These are phyloP conservation scores for Exophiala aquamarina DNA, from an alignment of 2,329 filamentous ascomycete genomes.

Conservation along the genomic window DNA sequence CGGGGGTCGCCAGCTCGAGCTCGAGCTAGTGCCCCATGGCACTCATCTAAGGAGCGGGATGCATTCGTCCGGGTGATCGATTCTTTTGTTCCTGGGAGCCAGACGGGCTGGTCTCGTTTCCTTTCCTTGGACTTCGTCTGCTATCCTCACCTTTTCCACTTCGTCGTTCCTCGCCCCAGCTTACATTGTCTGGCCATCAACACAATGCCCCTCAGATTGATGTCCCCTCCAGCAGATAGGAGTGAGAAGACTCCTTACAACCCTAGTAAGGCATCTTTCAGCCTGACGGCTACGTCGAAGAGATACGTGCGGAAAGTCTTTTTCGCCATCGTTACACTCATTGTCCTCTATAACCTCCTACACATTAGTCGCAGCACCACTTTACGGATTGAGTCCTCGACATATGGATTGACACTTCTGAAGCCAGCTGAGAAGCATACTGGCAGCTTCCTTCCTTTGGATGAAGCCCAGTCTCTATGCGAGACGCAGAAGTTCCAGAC, in stretches of 20 bases:
- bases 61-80: too few relatives aligned
- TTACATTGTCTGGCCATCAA: too few relatives aligned
- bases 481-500: conserved; percentile 6
- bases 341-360: conserved; percentile 1
- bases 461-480: conserved; percentile 11
- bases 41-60: too few relatives aligned
- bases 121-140: too few relatives aligned
- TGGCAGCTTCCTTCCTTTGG: conserved; percentile 8
- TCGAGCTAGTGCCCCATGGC: too few relatives aligned
- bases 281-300: neutral
- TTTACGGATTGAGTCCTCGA: conserved; percentile 3
- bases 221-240: too few relatives aligned
- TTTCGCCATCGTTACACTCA: conserved; percentile 1
- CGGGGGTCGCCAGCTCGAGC: too few relatives aligned
- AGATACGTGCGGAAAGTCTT: conserved; percentile 1
- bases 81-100: too few relatives aligned
- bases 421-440: neutral
- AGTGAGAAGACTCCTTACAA: neutral
- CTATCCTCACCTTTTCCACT: too few relatives aligned
- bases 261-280: neutral
- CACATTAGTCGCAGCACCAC: neutral
- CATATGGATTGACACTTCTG: conserved; percentile 4
- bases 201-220: too few relatives aligned
- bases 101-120: too few relatives aligned
- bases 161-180: too few relatives aligned